Evolutionary conservation across 1,284 basidiomycete genomes (phyloP), one percentile per base, ranked within the genome.

Genomic region (Moesziomyces antarcticus): DNA sequence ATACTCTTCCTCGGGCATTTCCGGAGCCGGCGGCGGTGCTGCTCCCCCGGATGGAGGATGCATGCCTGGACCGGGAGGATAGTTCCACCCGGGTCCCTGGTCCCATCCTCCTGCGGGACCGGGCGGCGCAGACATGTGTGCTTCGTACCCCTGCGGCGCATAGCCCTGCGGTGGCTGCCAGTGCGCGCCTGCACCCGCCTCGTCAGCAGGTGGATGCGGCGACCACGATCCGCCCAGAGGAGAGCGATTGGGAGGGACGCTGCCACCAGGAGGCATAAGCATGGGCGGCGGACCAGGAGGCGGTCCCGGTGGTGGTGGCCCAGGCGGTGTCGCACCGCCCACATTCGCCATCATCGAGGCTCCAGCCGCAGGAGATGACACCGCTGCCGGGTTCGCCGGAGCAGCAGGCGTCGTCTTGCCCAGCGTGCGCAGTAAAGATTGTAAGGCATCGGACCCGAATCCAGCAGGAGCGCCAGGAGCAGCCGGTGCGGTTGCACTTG

Each of bases 1-100:
- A 55, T 68, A 73, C 20, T 73, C 70, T 57, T 73, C 70, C 35
- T 73, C 70, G 18, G 70, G 70, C 60, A 73, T 16, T 40, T 73
- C 49, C 37, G 18, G 16, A 18, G 47, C 56, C 14, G 49, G 56
- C 47, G 22, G 55, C 30, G 57, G 45, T 40, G 61, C 51, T 44
- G 22, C 42, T 20, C 30, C 30, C 10, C 30, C 13, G 30, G 45
- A n/a, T 3, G 27, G 42, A 37, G 46, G 30, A 20, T 37, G 48
- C 40, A 54, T n/a, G 16, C 33, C 24, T 27, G 22, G 20, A 25
- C 22, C 41, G 6, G 33, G 37, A n/a, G 16, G 16, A 40, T 40
- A 40, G 27, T 41, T 52, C 63, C 63, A 59, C n/a, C 43, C 30
- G 14, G 13, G 21, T 16, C 44, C 48, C 22, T 47, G 47, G 11